phyloP scores from a whole-genome alignment of 2,329 filamentous ascomycete species.

The Claviceps spartinae region DNA sequence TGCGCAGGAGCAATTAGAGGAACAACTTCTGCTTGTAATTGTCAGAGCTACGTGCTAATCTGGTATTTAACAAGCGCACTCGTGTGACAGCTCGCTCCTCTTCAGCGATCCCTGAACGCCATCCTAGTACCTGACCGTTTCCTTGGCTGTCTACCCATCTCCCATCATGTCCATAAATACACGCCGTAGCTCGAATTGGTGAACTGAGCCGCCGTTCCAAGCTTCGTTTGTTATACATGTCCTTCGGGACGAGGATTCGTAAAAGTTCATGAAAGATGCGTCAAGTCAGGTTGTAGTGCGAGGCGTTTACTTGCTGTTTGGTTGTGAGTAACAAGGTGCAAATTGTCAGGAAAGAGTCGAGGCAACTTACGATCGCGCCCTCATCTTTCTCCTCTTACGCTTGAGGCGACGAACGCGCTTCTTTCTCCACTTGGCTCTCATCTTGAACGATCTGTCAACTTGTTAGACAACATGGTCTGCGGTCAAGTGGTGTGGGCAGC shows the following conservation, averaged over 20 bases:
- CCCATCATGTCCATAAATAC: constrained; percentile 16
- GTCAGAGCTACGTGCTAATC: constrained; percentile 13
- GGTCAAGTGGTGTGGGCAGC: too few relatives aligned
- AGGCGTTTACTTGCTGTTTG: constrained; percentile 52
- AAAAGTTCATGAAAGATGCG: constrained; percentile 28
- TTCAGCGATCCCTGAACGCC: constrained; percentile 16
- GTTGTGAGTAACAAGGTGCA: constrained; percentile 18
- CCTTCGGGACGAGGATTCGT: constrained; percentile 20
- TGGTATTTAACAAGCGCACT: constrained; percentile 13
- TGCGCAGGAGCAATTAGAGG: neutral
- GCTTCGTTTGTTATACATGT: constrained; percentile 11
- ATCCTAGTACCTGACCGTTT: constrained; percentile 18
- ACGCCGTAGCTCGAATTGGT: constrained; percentile 7
- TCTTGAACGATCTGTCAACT: constrained; percentile 34
- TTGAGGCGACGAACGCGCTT: constrained; percentile 98
- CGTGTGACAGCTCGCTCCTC: constrained; percentile 15
- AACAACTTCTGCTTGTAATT: constrained; percentile 15
- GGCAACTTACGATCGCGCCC: constrained; percentile 79
- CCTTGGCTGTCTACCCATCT: constrained; percentile 20
- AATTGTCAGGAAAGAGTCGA: neutral
- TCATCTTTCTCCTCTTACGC: constrained; percentile 99
- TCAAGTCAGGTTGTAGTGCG: constrained; percentile 43
- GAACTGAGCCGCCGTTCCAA: constrained; percentile 8
- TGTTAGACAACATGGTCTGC: neutral
- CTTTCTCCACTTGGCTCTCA: constrained; percentile 99